These are phyloP conservation scores for Ophiostoma tasmaniense DNA, from an alignment of 2,329 filamentous ascomycete species.

Conservation along the genomic window DNA sequence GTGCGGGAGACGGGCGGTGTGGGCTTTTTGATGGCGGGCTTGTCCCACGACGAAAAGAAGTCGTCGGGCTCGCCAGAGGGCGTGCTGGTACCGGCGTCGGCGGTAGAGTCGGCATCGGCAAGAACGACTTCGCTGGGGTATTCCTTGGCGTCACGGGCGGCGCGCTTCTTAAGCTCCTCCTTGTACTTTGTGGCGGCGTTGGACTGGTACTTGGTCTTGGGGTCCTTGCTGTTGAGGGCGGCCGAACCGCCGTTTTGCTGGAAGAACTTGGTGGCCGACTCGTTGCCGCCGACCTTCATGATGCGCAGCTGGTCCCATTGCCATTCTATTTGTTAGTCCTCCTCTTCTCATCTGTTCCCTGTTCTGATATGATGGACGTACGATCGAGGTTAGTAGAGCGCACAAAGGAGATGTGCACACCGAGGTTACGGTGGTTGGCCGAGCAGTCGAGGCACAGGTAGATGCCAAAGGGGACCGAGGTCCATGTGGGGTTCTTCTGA, in stretches of 20 bases:
- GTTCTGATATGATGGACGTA: slow-evolving; percentile 39
- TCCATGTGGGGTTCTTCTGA: slow-evolving; percentile 97
- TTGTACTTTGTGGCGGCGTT: slow-evolving; percentile 95
- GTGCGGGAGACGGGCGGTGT: slow-evolving; percentile 89
- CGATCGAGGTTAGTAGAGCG: slow-evolving; percentile 96
- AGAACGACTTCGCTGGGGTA: slow-evolving; percentile 80
- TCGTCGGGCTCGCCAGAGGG: slow-evolving; percentile 83
- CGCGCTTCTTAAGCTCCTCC: slow-evolving; percentile 83
- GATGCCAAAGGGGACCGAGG: slow-evolving; percentile 88
- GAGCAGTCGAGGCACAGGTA: slow-evolving; percentile 98
- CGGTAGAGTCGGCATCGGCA: slow-evolving; percentile 63
- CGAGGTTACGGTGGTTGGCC: slow-evolving; percentile 91
- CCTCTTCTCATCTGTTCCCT: not conserved
- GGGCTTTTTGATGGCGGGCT: slow-evolving; percentile 91
- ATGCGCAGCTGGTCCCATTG: slow-evolving; percentile 96
- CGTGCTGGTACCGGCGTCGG: slow-evolving; percentile 56
- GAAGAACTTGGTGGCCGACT: slow-evolving; percentile 97
- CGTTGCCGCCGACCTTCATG: slow-evolving; percentile 98
- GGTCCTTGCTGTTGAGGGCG: slow-evolving; percentile 89
- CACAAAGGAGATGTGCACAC: slow-evolving; percentile 98
- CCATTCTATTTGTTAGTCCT: slow-evolving; percentile 55
- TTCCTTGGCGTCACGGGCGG: slow-evolving; percentile 75
- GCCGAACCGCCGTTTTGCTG: slow-evolving; percentile 92
- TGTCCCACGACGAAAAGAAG: slow-evolving; percentile 99
- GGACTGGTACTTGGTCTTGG: slow-evolving; percentile 94